These are phyloP conservation scores for Cladophialophora psammophila DNA, from an alignment of 2,329 filamentous ascomycete species.

Conservation along the genomic window DNA sequence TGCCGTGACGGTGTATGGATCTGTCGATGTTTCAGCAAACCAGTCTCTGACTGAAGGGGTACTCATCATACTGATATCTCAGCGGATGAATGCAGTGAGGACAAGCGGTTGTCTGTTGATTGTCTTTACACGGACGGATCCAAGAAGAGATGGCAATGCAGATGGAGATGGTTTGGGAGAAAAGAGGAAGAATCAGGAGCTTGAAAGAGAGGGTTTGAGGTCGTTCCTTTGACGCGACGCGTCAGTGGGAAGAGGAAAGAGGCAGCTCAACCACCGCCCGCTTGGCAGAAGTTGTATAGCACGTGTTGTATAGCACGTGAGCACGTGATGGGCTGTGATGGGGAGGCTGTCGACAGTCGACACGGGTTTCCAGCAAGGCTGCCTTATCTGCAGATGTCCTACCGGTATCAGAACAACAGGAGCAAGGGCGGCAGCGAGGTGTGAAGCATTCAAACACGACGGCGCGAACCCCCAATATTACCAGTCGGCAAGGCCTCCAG, in stretches of 20 bases:
- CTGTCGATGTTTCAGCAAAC: conserved; percentile 2
- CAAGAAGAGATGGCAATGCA: background rate
- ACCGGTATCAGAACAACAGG: background rate
- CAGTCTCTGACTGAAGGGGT: background rate
- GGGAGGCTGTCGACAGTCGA: background rate
- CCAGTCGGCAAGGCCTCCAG: background rate
- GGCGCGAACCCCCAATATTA: background rate
- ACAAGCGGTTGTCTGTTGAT: background rate
- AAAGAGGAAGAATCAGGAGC: background rate
- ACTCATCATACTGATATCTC: background rate
- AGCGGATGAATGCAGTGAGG: background rate
- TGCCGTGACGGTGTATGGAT: background rate
- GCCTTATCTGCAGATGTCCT: background rate
- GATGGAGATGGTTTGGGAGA: background rate
- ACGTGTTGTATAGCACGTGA: background rate
- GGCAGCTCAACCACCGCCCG: background rate
- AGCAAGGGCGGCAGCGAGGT: background rate
- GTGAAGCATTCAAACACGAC: conserved; percentile 4
- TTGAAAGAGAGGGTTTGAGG: background rate
- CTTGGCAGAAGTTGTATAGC: background rate
- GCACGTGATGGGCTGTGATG: background rate
- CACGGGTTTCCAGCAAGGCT: background rate
- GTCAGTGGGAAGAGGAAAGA: background rate
- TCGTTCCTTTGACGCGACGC: background rate
- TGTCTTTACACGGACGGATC: background rate